Conservation (phyloP, 1,139 yeast species). For the Scheffersomyces parashehatae region DNA sequence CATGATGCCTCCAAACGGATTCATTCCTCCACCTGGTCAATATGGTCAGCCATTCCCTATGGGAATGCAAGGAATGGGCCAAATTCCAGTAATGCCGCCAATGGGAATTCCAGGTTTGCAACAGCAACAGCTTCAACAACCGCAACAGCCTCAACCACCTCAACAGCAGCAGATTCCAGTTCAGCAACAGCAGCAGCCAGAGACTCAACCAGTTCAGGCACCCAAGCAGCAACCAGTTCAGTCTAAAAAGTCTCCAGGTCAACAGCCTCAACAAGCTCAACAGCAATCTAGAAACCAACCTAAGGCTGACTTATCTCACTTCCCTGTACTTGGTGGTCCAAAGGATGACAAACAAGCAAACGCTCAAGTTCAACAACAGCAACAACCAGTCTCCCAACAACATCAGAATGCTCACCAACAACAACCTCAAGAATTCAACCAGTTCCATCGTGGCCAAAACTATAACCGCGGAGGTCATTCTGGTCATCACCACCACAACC, state of each 20-base stretch:
- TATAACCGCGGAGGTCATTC: constrained; percentile 3
- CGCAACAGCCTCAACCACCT: constrained; percentile 16
- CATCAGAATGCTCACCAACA: constrained; percentile 7
- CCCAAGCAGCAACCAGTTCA: constrained; percentile 12
- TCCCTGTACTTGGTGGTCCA: constrained; percentile 50
- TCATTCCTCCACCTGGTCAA: constrained; percentile 38
- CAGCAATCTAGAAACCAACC: constrained; percentile 1
- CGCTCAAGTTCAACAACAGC: constrained; percentile 14
- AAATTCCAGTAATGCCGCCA: constrained; percentile 22
- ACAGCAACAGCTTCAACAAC: constrained; percentile 11
- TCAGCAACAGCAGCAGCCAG: constrained; percentile 12
- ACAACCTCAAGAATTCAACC: constrained; percentile 20
- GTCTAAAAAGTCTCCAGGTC: constrained; percentile 8
- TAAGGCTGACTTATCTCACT: constrained; percentile 46
- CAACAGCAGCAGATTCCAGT: constrained; percentile 18
- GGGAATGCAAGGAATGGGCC: constrained; percentile 23
- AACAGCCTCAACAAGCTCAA: constrained; percentile 11
- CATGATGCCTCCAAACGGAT: constrained; percentile 44
- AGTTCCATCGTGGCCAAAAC: constrained; percentile 8
- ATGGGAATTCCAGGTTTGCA: constrained; percentile 21
- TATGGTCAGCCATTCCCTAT: constrained; percentile 32
- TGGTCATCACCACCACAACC: constrained; percentile 11
- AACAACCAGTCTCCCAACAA: constrained; percentile 15
- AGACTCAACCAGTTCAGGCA: constrained; percentile 16
- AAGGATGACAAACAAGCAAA: constrained; percentile 25